Evolutionary conservation across 164 flowering plant genomes (phyloP).

Genomic region (Santalum album): DNA sequence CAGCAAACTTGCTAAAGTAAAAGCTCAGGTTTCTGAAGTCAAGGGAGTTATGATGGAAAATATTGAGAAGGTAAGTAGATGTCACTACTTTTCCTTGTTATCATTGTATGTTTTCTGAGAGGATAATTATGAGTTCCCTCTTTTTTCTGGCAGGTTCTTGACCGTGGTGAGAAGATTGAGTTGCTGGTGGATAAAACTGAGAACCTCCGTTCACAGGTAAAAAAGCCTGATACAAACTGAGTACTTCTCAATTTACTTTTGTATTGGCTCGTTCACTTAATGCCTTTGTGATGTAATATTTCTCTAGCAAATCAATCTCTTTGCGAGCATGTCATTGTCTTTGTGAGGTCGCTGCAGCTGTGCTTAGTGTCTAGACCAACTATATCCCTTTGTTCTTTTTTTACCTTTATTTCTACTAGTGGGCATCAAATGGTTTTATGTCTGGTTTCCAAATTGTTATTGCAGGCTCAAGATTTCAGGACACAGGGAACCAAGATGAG

Average conservation of each 20-base stretch:
- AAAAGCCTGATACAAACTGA: too few species aligned
- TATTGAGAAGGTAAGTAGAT: slow-evolving; percentile 19
- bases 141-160: slow-evolving; percentile 14
- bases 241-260: too few species aligned
- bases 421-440: not conserved
- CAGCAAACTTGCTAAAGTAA: slow-evolving; percentile 22
- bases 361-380: not conserved
- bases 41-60: slow-evolving; percentile 30
- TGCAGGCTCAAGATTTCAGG: slow-evolving; percentile 27
- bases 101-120: not conserved
- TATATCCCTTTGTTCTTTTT: not conserved
- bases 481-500: slow-evolving; percentile 20
- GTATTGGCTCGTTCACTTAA: too few species aligned
- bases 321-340: too few species aligned
- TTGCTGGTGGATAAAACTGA: slow-evolving; percentile 24
- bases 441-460: not conserved
- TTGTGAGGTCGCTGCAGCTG: too few species aligned
- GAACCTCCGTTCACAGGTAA: slow-evolving; percentile 26
- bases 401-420: not conserved
- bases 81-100: not conserved
- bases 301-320: too few species aligned
- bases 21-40: slow-evolving; percentile 29
- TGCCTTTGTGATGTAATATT: too few species aligned
- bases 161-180: slow-evolving; percentile 27
- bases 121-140: not conserved